Percentiles rank a stretch among this genome's conserved stretches.
phyloP scores from a whole-genome alignment of 2,329 filamentous ascomycete genomes.

The Fusarium burgessii region DNA sequence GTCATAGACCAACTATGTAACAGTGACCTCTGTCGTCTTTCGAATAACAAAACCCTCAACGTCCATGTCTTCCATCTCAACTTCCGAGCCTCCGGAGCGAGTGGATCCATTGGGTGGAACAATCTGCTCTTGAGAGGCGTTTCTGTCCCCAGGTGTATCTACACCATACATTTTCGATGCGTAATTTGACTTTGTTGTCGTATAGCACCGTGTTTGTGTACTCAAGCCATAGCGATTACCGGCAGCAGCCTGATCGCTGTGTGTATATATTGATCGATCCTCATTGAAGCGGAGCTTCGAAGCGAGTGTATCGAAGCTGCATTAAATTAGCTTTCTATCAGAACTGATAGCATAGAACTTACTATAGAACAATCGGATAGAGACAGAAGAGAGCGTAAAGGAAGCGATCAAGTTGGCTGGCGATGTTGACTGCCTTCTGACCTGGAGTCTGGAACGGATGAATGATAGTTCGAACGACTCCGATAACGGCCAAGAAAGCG shows the following conservation, averaged over 20 bases:
- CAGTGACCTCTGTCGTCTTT: constrained; percentile 40
- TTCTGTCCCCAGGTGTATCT: background rate
- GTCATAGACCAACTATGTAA: background rate
- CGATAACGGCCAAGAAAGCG: constrained; percentile 53
- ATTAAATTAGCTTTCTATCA: background rate
- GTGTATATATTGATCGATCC: constrained; percentile 17
- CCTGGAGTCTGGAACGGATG: constrained; percentile 54
- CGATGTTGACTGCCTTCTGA: constrained; percentile 51
- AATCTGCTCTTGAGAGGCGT: constrained; percentile 24
- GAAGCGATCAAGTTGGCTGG: constrained; percentile 56
- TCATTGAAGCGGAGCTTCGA: constrained; percentile 47
- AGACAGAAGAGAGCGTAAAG: constrained; percentile 56
- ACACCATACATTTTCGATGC: constrained; percentile 1
- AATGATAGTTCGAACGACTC: constrained; percentile 55
- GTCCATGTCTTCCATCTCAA: constrained; percentile 22
- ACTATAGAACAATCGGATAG: constrained; percentile 56
- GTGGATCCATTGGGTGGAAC: constrained; percentile 24
- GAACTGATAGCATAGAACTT: constrained; percentile 1
- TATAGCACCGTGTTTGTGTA: constrained; percentile 26
- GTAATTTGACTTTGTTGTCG: constrained; percentile 19
- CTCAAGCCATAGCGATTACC: constrained; percentile 4
- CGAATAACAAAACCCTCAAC: constrained; percentile 32
- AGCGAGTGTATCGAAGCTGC: constrained; percentile 50
- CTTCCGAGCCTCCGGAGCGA: constrained; percentile 12
- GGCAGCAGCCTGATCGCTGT: constrained; percentile 11